phyloP scores from a whole-genome alignment of 441 rosid species.

The Adansonia madagascariensis region DNA sequence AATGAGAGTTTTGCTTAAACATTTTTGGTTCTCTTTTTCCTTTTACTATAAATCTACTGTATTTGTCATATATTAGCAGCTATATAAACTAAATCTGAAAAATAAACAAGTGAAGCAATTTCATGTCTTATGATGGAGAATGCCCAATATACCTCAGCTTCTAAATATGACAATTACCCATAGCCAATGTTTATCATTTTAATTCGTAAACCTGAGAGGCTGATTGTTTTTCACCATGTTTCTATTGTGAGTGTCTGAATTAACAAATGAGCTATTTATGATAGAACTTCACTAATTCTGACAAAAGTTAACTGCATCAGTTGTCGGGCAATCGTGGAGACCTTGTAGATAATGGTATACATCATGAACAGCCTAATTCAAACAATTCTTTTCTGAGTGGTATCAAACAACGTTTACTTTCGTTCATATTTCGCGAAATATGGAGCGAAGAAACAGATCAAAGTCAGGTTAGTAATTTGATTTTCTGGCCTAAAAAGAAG shows the following conservation, averaged over 20 bases:
- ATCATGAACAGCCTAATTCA: conserved; percentile 46
- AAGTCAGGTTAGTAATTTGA: conserved; percentile 53
- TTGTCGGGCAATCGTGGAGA: conserved; percentile 48
- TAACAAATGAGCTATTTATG: conserved; percentile 35
- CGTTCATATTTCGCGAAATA: conserved; percentile 80
- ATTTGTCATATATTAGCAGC: no score
- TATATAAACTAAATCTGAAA: no score
- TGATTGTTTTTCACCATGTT: not conserved
- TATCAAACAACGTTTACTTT: conserved; percentile 88
- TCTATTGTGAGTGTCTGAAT: conserved; percentile 24
- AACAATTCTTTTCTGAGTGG: conserved; percentile 69
- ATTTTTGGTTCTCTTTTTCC: no score
- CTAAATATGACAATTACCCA: not conserved
- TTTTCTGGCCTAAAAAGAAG: conserved; percentile 21
- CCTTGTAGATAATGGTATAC: conserved; percentile 47
- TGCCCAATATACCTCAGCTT: no score
- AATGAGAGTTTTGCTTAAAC: no score
- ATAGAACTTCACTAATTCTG: conserved; percentile 51
- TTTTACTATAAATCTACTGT: no score
- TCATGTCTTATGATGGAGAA: no score
- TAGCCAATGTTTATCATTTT: conserved; percentile 6
- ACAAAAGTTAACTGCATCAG: conserved; percentile 54
- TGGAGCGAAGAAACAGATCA: conserved; percentile 84
- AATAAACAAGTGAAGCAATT: no score
- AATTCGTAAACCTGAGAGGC: not conserved